These are phyloP conservation scores for Phytophthora pseudosyringae DNA, from an alignment of 352 stramenopile genomes.

Conservation along the genomic window DNA sequence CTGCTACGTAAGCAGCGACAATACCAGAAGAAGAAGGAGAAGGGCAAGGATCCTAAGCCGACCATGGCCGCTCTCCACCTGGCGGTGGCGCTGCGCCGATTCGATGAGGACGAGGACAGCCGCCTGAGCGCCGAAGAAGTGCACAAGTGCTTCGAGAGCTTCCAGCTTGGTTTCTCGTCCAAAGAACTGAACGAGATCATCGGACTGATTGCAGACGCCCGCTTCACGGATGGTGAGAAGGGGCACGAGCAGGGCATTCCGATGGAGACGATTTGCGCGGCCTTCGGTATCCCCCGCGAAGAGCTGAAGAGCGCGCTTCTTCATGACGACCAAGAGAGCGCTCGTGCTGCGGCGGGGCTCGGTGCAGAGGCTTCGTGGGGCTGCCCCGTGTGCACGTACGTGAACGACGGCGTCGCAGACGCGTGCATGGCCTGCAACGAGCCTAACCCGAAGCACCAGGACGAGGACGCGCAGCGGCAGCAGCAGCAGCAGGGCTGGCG, in stretches of 20 bases:
- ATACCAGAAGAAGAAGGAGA: constrained; percentile 50
- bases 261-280: constrained; percentile 75
- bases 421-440: constrained; percentile 70
- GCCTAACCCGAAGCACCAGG: constrained; percentile 52
- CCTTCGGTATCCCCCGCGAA: constrained; percentile 63
- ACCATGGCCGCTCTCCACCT: constrained; percentile 50
- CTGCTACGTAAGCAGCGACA: constrained; percentile 67
- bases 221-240: constrained; percentile 46
- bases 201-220: constrained; percentile 67
- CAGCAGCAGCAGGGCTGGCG: constrained; percentile 72
- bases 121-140: constrained; percentile 72
- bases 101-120: constrained; percentile 77
- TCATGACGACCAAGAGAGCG: constrained; percentile 50
- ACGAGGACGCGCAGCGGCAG: constrained; percentile 32
- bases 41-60: constrained; percentile 38
- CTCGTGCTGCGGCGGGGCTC: constrained; percentile 21
- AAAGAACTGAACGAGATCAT: constrained; percentile 88
- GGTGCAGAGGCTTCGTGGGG: constrained; percentile 47
- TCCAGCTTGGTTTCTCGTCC: constrained; percentile 83
- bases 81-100: constrained; percentile 62
- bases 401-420: constrained; percentile 55
- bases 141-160: constrained; percentile 87
- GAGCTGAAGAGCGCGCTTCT: constrained; percentile 64
- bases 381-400: constrained; percentile 82
- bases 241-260: constrained; percentile 44